Evolutionary conservation across 176 grass and related monocot genomes (phyloP), one percentile per base, ranked within the genome.

Genomic region (Oryza longistaminata): DNA sequence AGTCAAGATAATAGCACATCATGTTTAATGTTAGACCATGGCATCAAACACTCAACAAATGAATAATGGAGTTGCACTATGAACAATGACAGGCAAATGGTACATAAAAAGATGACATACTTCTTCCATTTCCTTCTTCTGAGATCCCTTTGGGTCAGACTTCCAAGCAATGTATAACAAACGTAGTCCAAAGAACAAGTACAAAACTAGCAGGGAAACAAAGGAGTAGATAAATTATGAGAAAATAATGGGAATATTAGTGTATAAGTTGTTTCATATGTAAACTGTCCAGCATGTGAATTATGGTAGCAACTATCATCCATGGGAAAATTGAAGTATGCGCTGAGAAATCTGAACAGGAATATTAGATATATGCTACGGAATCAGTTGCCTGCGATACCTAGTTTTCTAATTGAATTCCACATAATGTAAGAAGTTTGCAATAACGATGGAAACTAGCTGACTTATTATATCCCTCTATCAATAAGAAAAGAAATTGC

Each of bases 111-210:
- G 14, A 82, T 76, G 17, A 68, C 83, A 79, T 94, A 88, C 92
- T 86, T 97, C 94, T 88, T 97, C 94, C 45, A 97, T 97, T 90
- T 94, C 92, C 79, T 92, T 94, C 76, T 97, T 97, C 76, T 94
- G 90, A 66, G 89, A 92, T 90, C 83, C 87, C 80, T 97, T 97
- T 0, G 90, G 65, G 44, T 94, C 92, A 83, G 94, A 97, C 79
- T 75, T 97, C 92, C 90, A 97, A 26, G 94, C 94, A 94, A 97
- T 97, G 73, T 94, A 97, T 43, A 97, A 35, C 76, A 97, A 94
- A 13, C 94, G 92, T 42, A 94, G 61, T 75, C 94, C 94, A 92
- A 97, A 97, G 62, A 97, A 94, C 64, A 82, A 70, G 91, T 97
- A 97, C 42, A 94, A 81, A 81, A 97, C 92, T 97, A 88, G 50